These are phyloP conservation scores for Trametes gibbosa DNA, from an alignment of 768 basidiomycete genomes.

Conservation along the genomic window DNA sequence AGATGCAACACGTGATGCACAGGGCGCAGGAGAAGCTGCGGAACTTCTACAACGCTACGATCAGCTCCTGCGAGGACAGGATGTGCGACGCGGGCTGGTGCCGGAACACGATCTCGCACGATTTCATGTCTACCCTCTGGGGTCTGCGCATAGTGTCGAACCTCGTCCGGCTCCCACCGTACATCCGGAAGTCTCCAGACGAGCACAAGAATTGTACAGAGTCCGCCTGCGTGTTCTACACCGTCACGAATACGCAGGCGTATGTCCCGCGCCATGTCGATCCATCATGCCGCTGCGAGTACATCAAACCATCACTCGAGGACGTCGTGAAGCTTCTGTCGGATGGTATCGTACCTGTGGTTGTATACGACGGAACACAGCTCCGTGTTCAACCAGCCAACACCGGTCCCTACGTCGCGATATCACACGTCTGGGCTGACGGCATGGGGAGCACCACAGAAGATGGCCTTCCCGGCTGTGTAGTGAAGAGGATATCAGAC, in stretches of 20 bases:
- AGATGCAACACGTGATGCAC: neutral
- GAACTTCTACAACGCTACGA: neutral
- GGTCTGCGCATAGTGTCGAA: neutral
- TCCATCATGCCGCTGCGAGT: neutral
- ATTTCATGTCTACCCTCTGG: neutral
- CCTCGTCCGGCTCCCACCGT: neutral
- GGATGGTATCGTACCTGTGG: neutral
- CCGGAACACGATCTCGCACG: neutral
- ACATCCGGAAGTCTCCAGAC: neutral
- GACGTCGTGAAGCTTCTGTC: neutral
- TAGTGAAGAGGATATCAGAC: slow-evolving; percentile 1
- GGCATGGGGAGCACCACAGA: slow-evolving; percentile 15
- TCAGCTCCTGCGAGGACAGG: neutral
- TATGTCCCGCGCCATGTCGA: slow-evolving; percentile 6
- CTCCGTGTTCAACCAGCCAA: neutral
- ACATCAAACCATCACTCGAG: slow-evolving; percentile 4
- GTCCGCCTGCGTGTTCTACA: slow-evolving; percentile 4
- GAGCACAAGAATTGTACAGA: slow-evolving; percentile 2
- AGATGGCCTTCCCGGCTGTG: slow-evolving; percentile 12
- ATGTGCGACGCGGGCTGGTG: neutral
- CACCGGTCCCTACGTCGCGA: neutral
- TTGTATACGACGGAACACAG: neutral
- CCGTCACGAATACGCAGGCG: neutral
- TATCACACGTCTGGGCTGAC: slow-evolving; percentile 2
- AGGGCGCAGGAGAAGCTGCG: neutral